phyloP scores from a whole-genome alignment of 23 red algal genomes.

The Gracilariopsis chorda region DNA sequence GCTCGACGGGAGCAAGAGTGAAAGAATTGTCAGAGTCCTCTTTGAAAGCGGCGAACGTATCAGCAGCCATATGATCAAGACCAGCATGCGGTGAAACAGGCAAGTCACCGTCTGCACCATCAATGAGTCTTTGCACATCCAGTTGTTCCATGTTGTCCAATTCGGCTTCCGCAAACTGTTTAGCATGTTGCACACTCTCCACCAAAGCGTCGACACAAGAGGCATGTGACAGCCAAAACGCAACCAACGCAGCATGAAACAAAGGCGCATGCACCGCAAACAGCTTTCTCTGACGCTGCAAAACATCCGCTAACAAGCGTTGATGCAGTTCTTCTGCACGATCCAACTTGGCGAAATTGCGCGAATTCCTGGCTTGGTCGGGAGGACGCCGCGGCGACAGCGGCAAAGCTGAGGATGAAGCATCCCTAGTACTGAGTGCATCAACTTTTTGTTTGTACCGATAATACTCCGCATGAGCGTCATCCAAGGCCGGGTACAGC shows the following conservation, averaged over 20 bases:
- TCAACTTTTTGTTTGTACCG: neutral
- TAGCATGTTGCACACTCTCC: neutral
- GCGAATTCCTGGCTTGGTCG: neutral
- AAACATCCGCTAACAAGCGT: neutral
- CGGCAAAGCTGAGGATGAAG: too few relatives aligned
- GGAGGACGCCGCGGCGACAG: neutral
- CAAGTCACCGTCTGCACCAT: neutral
- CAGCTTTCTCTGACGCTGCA: neutral
- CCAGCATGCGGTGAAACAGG: neutral
- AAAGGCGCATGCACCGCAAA: neutral
- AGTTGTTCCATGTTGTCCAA: neutral
- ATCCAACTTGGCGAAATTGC: neutral
- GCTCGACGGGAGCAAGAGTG: too few relatives aligned
- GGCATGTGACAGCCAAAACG: neutral
- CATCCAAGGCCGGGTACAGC: neutral
- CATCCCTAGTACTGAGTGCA: neutral
- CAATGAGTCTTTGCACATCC: neutral
- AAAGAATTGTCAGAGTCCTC: too few relatives aligned
- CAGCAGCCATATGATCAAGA: too few relatives aligned
- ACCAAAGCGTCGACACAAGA: neutral
- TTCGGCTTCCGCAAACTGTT: neutral
- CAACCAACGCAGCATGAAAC: neutral
- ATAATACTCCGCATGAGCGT: neutral
- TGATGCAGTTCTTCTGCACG: neutral
- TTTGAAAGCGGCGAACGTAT: too few relatives aligned